Percentiles rank a stretch among this genome's conserved stretches.
phyloP scores from a whole-genome alignment of 306 rosid species.

The Cucurbita pepo region DNA sequence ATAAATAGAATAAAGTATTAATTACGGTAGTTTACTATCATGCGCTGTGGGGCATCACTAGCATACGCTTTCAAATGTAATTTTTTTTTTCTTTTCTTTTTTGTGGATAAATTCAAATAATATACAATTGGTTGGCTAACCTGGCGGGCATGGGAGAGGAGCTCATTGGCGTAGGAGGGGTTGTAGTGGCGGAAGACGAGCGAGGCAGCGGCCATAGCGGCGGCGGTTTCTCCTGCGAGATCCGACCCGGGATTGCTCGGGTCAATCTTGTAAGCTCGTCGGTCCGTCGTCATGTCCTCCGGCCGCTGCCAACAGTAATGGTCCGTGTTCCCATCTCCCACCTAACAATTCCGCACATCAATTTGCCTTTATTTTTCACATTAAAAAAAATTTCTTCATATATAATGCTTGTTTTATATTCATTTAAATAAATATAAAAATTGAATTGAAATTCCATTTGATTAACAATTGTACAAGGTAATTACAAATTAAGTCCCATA shows the following conservation, averaged over 20 bases:
- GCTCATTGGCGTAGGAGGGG: conserved; percentile 58
- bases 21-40: conserved; percentile 13
- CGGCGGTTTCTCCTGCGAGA: conserved; percentile 97
- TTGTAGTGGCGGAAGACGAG: conserved; percentile 73
- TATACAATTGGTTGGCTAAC: conserved; percentile 12
- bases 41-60: not conserved
- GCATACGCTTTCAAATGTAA: not conserved
- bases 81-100: not conserved
- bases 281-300: conserved; percentile 98
- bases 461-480: not conserved
- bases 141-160: conserved; percentile 75
- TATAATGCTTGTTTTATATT: not conserved
- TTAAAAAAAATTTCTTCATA: not conserved
- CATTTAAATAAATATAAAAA: not conserved
- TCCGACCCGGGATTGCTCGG: conserved; percentile 94
- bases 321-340: conserved; percentile 92
- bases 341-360: conserved; percentile 30
- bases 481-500: not conserved
- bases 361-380: not conserved
- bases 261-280: conserved; percentile 72
- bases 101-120: not conserved
- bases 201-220: conserved; percentile 98
- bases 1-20: not conserved
- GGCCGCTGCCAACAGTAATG: conserved; percentile 99
- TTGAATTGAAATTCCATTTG: not conserved